Percentiles rank a stretch among this genome's conserved stretches.
Conservation (phyloP, 768 basidiomycete species). For the Polyporus arcularius region DNA sequence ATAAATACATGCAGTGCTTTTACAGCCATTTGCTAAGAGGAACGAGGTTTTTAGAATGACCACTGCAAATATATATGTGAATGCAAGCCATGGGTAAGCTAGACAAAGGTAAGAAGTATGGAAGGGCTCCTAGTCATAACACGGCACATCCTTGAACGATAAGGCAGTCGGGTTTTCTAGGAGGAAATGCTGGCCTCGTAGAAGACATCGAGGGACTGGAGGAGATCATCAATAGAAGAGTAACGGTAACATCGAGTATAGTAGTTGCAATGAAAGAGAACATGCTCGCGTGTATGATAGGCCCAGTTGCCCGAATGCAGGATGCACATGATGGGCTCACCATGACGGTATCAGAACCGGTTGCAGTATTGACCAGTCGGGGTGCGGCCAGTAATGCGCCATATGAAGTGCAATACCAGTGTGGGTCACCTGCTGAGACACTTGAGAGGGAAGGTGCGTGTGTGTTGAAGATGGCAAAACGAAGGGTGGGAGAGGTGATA, state of each 20-base stretch:
- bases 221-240: conserved; percentile 2
- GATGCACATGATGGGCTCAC: background rate
- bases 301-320: background rate
- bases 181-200: background rate
- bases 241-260: background rate
- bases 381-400: background rate
- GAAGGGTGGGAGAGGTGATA: too few relatives aligned
- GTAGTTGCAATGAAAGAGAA: background rate
- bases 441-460: background rate
- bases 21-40: too few relatives aligned
- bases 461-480: background rate
- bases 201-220: background rate
- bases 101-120: too few relatives aligned
- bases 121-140: background rate
- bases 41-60: too few relatives aligned
- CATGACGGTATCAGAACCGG: background rate
- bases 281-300: background rate
- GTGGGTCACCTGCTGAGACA: background rate
- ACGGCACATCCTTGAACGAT: background rate
- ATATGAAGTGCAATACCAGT: background rate
- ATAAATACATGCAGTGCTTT: too few relatives aligned
- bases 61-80: too few relatives aligned
- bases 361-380: background rate
- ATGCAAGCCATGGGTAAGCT: too few relatives aligned
- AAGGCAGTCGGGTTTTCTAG: background rate